phyloP scores from a whole-genome alignment of 305 asterid genomes.

The Solanum chacoense region DNA sequence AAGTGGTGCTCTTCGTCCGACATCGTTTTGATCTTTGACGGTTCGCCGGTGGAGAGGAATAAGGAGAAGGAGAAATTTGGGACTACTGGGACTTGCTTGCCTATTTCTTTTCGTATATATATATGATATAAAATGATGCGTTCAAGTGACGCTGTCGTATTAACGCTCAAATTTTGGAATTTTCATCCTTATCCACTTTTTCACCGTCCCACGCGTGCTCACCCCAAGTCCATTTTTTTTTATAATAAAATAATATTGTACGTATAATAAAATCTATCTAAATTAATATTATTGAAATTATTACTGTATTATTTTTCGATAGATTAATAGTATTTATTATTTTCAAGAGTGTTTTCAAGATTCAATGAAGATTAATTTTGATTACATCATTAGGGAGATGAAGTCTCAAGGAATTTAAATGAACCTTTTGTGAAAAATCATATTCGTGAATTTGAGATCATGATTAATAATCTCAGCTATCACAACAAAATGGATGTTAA shows the following conservation, averaged over 20 bases:
- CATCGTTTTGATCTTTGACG: neutral
- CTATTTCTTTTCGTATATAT: neutral
- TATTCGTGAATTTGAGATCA: neutral
- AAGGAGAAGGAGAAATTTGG: neutral
- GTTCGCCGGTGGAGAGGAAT: neutral
- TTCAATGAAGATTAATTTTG: neutral
- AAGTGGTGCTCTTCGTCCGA: conserved; percentile 18
- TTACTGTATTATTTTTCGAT: no score
- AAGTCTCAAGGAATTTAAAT: no score
- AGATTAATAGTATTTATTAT: no score
- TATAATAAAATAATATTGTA: no score
- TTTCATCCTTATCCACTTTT: neutral
- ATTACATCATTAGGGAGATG: no score
- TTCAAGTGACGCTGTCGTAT: neutral
- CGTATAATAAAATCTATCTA: no score
- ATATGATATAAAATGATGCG: neutral
- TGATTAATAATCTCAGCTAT: neutral
- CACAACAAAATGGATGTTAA: neutral
- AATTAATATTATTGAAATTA: no score
- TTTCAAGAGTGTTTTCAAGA: no score
- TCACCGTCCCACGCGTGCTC: neutral
- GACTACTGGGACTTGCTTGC: neutral
- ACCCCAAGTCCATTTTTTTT: neutral
- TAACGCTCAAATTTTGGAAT: neutral
- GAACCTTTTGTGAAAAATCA: no score